phyloP scores from a whole-genome alignment of 2,329 filamentous ascomycete genomes.

The Orbilia oligospora region DNA sequence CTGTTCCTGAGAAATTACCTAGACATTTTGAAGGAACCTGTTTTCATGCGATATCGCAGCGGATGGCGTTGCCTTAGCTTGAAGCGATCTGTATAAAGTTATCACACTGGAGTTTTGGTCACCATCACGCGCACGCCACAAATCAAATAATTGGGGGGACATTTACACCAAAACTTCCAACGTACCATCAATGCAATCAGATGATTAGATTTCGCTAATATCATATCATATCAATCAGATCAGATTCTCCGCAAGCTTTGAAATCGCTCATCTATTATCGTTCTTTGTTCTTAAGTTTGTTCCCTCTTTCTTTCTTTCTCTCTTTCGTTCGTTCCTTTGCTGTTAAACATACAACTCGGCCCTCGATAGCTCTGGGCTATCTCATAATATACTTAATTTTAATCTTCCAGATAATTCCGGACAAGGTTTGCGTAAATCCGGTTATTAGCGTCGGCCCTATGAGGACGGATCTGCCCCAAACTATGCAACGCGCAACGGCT shows the following conservation, averaged over 20 bases:
- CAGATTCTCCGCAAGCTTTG: no score
- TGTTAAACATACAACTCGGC: not conserved
- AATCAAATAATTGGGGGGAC: not conserved
- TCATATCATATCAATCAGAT: conserved; percentile 42
- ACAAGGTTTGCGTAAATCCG: conserved; percentile 38
- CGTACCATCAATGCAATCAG: not conserved
- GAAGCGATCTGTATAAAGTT: conserved; percentile 54
- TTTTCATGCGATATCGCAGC: conserved; percentile 45
- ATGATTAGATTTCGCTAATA: no score
- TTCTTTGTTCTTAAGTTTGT: conserved; percentile 13
- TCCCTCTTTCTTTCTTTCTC: conserved; percentile 2
- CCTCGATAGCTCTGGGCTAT: conserved; percentile 29
- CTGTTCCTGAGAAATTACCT: conserved; percentile 33
- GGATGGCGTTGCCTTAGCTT: conserved; percentile 2
- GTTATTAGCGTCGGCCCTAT: conserved; percentile 14
- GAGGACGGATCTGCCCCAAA: conserved; percentile 16
- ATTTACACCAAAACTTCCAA: conserved; percentile 9
- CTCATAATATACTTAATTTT: conserved; percentile 28
- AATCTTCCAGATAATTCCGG: conserved; percentile 27
- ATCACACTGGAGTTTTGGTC: conserved; percentile 38
- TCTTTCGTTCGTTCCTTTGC: not conserved
- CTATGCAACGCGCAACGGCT: conserved; percentile 41
- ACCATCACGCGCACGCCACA: conserved; percentile 49
- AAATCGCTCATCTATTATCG: conserved; percentile 24
- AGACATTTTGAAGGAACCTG: conserved; percentile 12